Evolutionary conservation across 2,329 filamentous ascomycete genomes (phyloP), one percentile per base, ranked within the genome.

Genomic region (Coniochaeta sp.): DNA sequence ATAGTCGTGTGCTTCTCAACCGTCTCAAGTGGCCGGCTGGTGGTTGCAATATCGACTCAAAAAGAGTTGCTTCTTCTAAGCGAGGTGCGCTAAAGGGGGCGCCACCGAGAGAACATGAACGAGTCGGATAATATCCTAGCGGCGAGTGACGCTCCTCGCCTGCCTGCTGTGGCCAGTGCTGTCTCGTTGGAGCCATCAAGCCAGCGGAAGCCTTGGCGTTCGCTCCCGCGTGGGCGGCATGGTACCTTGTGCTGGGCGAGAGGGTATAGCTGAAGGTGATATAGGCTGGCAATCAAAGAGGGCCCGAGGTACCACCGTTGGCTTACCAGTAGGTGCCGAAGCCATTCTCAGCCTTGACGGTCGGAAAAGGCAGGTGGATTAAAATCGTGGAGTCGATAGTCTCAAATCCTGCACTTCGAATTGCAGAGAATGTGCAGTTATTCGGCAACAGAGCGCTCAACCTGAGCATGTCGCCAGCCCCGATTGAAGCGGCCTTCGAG

Each of bases 291-390:
- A 61, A 64, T 61, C 59, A 64, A 60, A 63, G 58, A 65, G 57
- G 50, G 55, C 54, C 63, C 64, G 64, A 66, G 53, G 57, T 64
- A 64, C 57, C 59, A 62, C 63, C 62, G 63, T 56, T 58, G n/a
- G 48, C 53, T 56, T 46, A 51, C 54, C 55, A 56, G 51, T 28
- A 55, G 30, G 18, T 30, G 10, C 26, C 16, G 28, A 31, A 32
- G 27, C 26, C n/a, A 7, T 30, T 7, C 13, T 30, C 28, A 38
- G 18, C 28, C 46, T 27, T 22, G 13, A 32, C 10, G 27, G 14
- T 31, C 27, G 12, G 46, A 22, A 48, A 7, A 32, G 27, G 30
- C 26, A 32, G 46, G 18, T 27, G n/a, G n/a, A n/a, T n/a, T 28
- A 38, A 38, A 18, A 38, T 38, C 33, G 33, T 38, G 33, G 33